A percentile compares a stretch with the other conserved stretches of the same genome.
These are phyloP conservation scores for Dysphania ambrosioides DNA, from an alignment of 148 eudicot species.

Conservation along the genomic window DNA sequence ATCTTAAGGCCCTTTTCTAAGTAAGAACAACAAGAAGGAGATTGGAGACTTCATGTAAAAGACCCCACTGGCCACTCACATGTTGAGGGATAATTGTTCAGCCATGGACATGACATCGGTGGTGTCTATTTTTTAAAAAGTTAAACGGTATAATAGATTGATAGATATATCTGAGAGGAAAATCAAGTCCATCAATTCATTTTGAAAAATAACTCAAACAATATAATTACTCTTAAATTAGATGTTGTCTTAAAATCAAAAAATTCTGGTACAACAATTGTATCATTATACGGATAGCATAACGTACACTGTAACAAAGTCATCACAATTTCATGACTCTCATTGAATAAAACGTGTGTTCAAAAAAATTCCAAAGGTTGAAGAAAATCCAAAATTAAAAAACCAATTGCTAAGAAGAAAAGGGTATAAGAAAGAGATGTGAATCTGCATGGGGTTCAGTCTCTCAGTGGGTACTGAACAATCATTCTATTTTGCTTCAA, in stretches of 20 bases:
- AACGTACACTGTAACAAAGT: too few relatives aligned
- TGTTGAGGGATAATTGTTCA: conserved; percentile 3
- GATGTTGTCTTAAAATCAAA: too few relatives aligned
- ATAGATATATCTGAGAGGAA: background rate
- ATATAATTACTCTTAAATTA: background rate
- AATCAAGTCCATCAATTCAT: background rate
- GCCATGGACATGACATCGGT: conserved; percentile 2
- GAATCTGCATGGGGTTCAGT: conserved; percentile 9
- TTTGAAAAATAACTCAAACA: background rate
- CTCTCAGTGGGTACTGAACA: background rate
- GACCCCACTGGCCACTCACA: too few relatives aligned
- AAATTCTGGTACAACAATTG: too few relatives aligned
- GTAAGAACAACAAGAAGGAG: background rate
- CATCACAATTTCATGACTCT: too few relatives aligned
- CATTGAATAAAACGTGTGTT: too few relatives aligned
- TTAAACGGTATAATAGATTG: background rate
- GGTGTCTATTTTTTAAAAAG: background rate
- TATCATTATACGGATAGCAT: too few relatives aligned
- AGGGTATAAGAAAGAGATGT: conserved; percentile 7
- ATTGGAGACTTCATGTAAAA: background rate
- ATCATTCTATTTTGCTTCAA: conserved; percentile 18
- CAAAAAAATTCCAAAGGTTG: too few relatives aligned
- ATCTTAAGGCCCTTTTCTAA: background rate
- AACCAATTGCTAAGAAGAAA: background rate
- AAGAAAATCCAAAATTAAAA: background rate